Percentiles rank a stretch among this genome's conserved stretches.
Conservation (phyloP, 768 basidiomycete species). For the Russula olivacea region DNA sequence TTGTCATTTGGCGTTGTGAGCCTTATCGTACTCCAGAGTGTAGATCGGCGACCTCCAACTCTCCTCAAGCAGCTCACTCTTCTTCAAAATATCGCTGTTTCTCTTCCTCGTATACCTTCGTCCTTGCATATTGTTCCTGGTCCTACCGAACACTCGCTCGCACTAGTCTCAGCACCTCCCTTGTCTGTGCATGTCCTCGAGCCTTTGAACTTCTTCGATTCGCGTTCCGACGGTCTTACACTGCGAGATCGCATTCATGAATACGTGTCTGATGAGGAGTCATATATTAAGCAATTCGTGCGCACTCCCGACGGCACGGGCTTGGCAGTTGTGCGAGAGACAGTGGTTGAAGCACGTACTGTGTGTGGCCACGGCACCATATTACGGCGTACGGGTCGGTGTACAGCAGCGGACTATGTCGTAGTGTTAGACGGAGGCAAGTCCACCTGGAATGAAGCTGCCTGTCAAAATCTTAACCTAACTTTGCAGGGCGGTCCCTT, state of each 20-base stretch:
- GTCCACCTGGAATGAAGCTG: conserved; percentile 18
- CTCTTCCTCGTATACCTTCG: conserved; percentile 43
- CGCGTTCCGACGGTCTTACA: conserved; percentile 43
- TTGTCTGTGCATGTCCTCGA: conserved; percentile 55
- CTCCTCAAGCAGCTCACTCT: conserved; percentile 69
- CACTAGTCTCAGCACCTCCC: conserved; percentile 62
- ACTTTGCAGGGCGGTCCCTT: conserved; percentile 43
- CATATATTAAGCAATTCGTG: conserved; percentile 51
- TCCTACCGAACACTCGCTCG: conserved; percentile 33
- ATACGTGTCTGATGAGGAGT: conserved; percentile 14
- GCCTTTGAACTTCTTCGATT: conserved; percentile 58
- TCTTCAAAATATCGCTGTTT: conserved; percentile 51
- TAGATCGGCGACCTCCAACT: conserved; percentile 84
- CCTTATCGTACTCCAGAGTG: conserved; percentile 51
- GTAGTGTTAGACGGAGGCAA: conserved; percentile 67
- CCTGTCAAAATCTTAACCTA: conserved; percentile 8
- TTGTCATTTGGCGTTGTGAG: not conserved
- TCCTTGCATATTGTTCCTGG: conserved; percentile 52
- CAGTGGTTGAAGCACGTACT: conserved; percentile 61
- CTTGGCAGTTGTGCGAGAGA: conserved; percentile 58
- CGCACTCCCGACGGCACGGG: conserved; percentile 77
- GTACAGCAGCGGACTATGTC: conserved; percentile 55
- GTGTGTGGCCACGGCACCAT: conserved; percentile 43
- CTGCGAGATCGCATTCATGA: conserved; percentile 23
- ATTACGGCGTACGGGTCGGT: conserved; percentile 45